Percentiles rank a stretch among this genome's conserved stretches.
Conservation (phyloP, 192 early-diverging fungal genomes). For the Backusella circina region DNA sequence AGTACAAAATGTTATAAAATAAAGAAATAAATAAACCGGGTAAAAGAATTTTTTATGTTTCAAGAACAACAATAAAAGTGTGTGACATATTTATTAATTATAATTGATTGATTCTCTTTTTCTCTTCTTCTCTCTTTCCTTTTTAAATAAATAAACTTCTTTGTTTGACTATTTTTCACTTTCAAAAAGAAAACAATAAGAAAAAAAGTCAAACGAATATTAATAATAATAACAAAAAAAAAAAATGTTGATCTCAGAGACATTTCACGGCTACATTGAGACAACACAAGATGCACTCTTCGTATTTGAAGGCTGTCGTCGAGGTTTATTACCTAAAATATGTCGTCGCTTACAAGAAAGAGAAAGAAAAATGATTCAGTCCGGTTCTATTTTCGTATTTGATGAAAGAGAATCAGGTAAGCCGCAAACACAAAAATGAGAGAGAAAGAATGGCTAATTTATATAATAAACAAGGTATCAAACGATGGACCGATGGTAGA, state of each 20-base stretch:
- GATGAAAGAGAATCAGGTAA: constrained; percentile 59
- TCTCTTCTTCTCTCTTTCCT: neutral
- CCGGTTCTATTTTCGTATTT: constrained; percentile 68
- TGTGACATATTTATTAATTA: neutral
- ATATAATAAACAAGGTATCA: constrained; percentile 43
- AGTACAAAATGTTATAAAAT: neutral
- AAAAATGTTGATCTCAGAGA: constrained; percentile 20
- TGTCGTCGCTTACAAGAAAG: constrained; percentile 51
- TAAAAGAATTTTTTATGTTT: neutral
- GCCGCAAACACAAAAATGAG: too few species aligned
- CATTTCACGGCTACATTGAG: constrained; percentile 48
- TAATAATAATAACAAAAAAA: neutral
- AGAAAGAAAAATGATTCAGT: constrained; percentile 52
- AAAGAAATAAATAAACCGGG: neutral
- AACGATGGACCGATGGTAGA: constrained; percentile 70
- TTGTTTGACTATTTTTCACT: neutral
- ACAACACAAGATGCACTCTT: constrained; percentile 58
- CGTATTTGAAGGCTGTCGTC: constrained; percentile 61
- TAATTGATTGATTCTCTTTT: neutral
- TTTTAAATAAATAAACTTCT: too few species aligned
- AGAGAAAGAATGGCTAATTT: neutral
- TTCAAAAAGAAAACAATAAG: neutral
- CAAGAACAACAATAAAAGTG: neutral
- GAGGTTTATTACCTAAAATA: constrained; percentile 51
- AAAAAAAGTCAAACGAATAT: neutral